These are phyloP conservation scores for Pseudocercospora eumusae DNA, from an alignment of 2,329 filamentous ascomycete genomes.

Conservation along the genomic window DNA sequence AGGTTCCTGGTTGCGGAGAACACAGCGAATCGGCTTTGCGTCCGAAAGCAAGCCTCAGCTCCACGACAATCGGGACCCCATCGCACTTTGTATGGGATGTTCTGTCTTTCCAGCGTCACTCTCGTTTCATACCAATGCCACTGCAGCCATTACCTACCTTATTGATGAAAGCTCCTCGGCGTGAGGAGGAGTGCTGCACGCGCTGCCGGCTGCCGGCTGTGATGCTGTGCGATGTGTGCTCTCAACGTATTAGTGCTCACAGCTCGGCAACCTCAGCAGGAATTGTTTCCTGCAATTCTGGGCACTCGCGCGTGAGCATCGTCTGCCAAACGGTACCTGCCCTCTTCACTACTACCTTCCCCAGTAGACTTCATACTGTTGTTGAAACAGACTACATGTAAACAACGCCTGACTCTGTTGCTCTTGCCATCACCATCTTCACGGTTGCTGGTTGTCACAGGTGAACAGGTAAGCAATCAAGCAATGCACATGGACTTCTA, in stretches of 20 bases:
- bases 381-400: neutral
- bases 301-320: conserved; percentile 2
- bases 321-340: neutral
- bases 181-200: neutral
- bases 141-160: conserved; percentile 9
- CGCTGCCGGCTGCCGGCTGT: neutral
- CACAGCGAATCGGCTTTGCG: neutral
- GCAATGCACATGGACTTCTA: neutral
- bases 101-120: conserved; percentile 1
- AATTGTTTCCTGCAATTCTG: neutral
- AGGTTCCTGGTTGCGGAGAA: neutral
- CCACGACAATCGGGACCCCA: neutral
- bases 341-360: neutral
- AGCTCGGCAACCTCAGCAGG: conserved; percentile 9
- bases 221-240: neutral
- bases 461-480: conserved; percentile 11
- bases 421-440: neutral
- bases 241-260: conserved; percentile 2
- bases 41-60: neutral
- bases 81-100: neutral
- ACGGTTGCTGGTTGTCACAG: neutral
- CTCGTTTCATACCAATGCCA: neutral
- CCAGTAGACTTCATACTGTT: neutral
- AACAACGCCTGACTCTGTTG: conserved; percentile 1
- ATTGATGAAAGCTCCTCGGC: neutral